Conservation (phyloP, 208 protist species). For the Zelonia costaricensis region DNA sequence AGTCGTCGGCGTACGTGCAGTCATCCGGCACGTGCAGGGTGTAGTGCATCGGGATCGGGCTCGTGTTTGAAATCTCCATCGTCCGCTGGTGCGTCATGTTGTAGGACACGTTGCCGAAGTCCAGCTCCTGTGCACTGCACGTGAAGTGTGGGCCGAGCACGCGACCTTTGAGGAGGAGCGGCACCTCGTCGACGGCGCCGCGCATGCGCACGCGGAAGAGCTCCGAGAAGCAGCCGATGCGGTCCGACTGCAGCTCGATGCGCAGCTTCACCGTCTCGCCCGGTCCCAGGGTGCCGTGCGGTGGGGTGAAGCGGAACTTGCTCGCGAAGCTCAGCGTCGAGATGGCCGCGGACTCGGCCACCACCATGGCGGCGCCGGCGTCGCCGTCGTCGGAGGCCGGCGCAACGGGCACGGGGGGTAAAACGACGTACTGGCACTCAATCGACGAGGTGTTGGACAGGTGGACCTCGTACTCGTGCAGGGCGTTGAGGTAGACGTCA, state of each 20-base stretch:
- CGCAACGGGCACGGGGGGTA: conserved; percentile 31
- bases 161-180: conserved; percentile 84
- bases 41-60: conserved; percentile 94
- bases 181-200: conserved; percentile 74
- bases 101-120: conserved; percentile 95
- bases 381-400: background rate
- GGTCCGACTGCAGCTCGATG: conserved; percentile 82
- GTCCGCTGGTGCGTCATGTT: conserved; percentile 80
- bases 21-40: conserved; percentile 73
- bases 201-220: conserved; percentile 89
- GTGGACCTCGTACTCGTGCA: conserved; percentile 91
- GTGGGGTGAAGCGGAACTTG: conserved; percentile 84
- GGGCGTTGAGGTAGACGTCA: conserved; percentile 94
- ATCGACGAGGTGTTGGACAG: conserved; percentile 93
- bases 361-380: background rate
- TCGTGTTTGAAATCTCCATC: conserved; percentile 93
- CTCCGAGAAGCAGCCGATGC: conserved; percentile 91
- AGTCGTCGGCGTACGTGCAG: conserved; percentile 51
- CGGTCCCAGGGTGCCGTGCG: conserved; percentile 70
- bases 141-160: conserved; percentile 94
- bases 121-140: conserved; percentile 89
- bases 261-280: conserved; percentile 61
- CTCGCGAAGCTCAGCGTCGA: conserved; percentile 18
- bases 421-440: conserved; percentile 85
- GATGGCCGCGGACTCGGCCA: background rate